Evolutionary conservation across 495 filamentous ascomycete species (phyloP), one percentile per base, ranked within the genome.

Genomic region (Lasiosphaeria miniovina): DNA sequence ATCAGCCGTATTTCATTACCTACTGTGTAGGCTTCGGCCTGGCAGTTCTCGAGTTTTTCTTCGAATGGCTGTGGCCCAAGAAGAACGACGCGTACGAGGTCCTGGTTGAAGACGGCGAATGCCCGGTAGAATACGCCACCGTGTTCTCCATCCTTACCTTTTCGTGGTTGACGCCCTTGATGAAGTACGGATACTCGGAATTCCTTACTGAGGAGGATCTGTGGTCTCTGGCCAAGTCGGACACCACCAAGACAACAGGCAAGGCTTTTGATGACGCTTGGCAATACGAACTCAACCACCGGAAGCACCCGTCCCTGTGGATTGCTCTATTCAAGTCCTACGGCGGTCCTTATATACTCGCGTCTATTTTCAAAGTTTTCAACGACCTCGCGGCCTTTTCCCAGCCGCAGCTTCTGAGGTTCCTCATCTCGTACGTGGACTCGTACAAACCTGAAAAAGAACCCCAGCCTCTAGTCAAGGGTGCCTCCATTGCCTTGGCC

Each of bases 121-220:
- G 94, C 65, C 95, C 95, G 0, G 86, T 88, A 38, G 93, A 98
- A 77, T 95, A 96, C 75, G 92, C 95, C 31, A 91, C 93, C 55
- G 81, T 98, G 49, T 98, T 98, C 75, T 96, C 93, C 9, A 84
- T 90, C 43, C 83, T 99, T 36, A 96, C 93, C 9, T 99, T 99
- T 71, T 85, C 89, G 58, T 99, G 95, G 95, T 96, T 99, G 91
- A 99, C 95, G 0, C 91, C 93, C 14, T 75, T 98, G 84, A 99
- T 99, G 95, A 91, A 88, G 66, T 86, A 87, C 75, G 95, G 95
- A 15, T 97, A 99, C 74, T 89, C 87, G 65, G 84, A 91, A 56
- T 99, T 82, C 68, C 80, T 99, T 54, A 96, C 91, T 5, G 93
- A 99, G 74, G 90, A 99, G 60, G 94, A 99, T 74, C 82, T 99